Conservation (phyloP, 164 flowering plant species). For the Platanus orientalis region DNA sequence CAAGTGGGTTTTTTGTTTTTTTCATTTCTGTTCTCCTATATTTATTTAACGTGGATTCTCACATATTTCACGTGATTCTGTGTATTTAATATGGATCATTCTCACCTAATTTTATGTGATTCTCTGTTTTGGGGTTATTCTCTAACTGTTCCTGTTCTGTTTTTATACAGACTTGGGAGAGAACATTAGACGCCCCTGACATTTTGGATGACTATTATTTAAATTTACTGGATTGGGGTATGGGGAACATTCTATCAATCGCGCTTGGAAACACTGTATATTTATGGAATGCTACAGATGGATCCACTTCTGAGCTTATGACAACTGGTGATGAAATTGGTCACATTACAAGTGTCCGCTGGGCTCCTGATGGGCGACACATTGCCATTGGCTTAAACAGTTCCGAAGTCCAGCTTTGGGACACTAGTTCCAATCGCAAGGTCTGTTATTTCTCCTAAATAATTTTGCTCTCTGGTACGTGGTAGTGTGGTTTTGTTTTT, state of each 20-base stretch:
- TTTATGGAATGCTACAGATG: constrained; percentile 52
- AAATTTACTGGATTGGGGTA: constrained; percentile 63
- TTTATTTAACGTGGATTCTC: too few species aligned
- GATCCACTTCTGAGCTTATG: constrained; percentile 44
- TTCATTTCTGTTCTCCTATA: neutral
- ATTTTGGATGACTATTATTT: constrained; percentile 56
- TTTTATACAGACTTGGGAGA: constrained; percentile 47
- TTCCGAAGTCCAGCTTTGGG: constrained; percentile 61
- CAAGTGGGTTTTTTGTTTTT: constrained; percentile 30
- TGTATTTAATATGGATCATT: neutral
- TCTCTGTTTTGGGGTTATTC: neutral
- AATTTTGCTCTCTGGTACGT: neutral
- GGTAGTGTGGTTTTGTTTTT: neutral
- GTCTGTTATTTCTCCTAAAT: constrained; percentile 11
- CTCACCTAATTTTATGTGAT: neutral
- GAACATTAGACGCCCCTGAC: constrained; percentile 65
- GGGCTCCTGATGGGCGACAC: constrained; percentile 66
- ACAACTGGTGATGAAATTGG: constrained; percentile 47
- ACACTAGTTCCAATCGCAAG: constrained; percentile 36
- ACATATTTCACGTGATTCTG: neutral
- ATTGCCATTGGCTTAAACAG: constrained; percentile 53
- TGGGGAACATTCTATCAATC: constrained; percentile 51
- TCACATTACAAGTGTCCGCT: constrained; percentile 56
- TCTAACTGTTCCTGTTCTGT: neutral
- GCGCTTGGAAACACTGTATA: constrained; percentile 56